These are phyloP conservation scores for Penicillium sp. DNA, from an alignment of 2,329 filamentous ascomycete genomes.

Conservation along the genomic window DNA sequence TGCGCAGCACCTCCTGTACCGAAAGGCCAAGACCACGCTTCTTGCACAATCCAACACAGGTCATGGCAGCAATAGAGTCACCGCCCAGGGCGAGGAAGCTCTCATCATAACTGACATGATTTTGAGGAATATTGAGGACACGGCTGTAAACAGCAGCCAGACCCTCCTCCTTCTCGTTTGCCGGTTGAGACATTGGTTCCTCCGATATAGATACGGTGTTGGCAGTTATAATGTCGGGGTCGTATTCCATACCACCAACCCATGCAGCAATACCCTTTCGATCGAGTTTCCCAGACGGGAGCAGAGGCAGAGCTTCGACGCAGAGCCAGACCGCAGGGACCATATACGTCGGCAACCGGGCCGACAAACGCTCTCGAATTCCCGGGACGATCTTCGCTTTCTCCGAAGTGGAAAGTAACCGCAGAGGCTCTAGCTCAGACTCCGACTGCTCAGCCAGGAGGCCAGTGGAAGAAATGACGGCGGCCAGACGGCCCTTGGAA, in stretches of 20 bases:
- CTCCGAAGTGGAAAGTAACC: conserved; percentile 20
- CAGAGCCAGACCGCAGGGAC: conserved; percentile 46
- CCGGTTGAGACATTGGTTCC: conserved; percentile 10
- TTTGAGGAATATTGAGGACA: conserved; percentile 36
- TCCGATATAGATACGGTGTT: background rate
- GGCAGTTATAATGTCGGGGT: conserved; percentile 21
- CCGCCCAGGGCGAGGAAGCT: conserved; percentile 46
- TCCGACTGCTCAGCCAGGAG: conserved; percentile 17
- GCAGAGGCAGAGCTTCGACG: conserved; percentile 42
- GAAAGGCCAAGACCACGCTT: conserved; percentile 44
- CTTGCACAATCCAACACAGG: conserved; percentile 45
- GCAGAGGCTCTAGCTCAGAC: conserved; percentile 19
- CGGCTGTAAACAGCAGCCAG: conserved; percentile 36
- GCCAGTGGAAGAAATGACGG: conserved; percentile 30
- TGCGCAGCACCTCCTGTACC: conserved; percentile 47
- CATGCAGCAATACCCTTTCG: conserved; percentile 37
- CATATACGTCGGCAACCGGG: conserved; percentile 44
- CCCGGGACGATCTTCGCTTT: conserved; percentile 21
- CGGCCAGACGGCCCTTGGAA: conserved; percentile 30
- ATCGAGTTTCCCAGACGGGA: conserved; percentile 46
- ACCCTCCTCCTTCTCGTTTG: conserved; percentile 27
- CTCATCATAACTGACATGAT: conserved; percentile 31
- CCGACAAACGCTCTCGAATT: conserved; percentile 28
- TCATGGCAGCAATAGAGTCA: conserved; percentile 50
- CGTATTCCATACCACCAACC: conserved; percentile 28